phyloP scores from a whole-genome alignment of 2,329 filamentous ascomycete species.

The Ceratocystis huliohia region DNA sequence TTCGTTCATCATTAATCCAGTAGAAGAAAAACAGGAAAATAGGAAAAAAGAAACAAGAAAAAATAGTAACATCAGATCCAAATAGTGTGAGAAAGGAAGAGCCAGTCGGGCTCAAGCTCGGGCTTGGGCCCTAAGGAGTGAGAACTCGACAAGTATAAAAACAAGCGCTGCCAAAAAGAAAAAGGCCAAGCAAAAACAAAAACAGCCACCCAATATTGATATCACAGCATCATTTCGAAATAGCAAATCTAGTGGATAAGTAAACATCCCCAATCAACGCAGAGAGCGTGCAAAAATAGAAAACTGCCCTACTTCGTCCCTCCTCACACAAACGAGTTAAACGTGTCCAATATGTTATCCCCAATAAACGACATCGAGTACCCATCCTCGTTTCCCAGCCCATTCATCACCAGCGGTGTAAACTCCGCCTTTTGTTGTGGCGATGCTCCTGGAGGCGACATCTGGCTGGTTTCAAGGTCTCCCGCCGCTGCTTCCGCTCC shows the following conservation, averaged over 20 bases:
- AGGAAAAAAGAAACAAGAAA: neutral
- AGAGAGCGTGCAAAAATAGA: neutral
- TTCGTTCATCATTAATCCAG: neutral
- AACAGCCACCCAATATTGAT: neutral
- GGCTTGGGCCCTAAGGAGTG: neutral
- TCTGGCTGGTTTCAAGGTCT: neutral
- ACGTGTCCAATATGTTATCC: neutral
- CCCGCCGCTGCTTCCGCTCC: neutral
- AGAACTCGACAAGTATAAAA: slow-evolving; percentile 8
- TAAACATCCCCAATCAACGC: neutral
- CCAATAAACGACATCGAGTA: slow-evolving; percentile 2
- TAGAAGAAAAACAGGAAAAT: neutral
- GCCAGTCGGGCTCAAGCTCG: too few species aligned
- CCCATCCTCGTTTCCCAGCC: neutral
- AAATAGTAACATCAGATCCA: neutral
- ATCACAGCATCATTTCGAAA: neutral
- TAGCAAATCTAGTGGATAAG: neutral
- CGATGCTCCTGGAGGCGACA: neutral
- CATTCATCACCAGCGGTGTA: neutral
- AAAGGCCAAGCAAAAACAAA: neutral
- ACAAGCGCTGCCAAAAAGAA: neutral
- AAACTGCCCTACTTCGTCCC: neutral
- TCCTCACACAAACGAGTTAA: neutral
- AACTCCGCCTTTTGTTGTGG: neutral
- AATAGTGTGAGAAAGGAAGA: too few species aligned